phyloP scores from a whole-genome alignment of 23 red algal species.

The Gracilaria domingensis region DNA sequence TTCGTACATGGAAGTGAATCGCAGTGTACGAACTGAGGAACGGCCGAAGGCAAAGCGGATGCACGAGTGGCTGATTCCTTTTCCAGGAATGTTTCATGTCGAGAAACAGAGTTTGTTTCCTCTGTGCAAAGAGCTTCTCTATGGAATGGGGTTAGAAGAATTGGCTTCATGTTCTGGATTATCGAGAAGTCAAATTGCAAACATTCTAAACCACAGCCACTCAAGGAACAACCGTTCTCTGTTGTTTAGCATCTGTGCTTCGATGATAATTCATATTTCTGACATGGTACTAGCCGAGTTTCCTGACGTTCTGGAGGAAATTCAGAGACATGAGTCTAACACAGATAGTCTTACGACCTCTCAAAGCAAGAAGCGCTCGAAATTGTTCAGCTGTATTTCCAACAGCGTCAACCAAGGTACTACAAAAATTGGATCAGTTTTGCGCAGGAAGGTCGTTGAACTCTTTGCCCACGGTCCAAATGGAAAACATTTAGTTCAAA shows the following conservation, averaged over 20 bases:
- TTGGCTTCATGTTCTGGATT: neutral
- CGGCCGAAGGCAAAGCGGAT: neutral
- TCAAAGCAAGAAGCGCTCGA: neutral
- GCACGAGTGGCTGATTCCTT: neutral
- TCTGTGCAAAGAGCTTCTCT: slow-evolving; percentile 11
- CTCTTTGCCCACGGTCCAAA: slow-evolving; percentile 3
- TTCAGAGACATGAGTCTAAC: no score
- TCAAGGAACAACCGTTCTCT: neutral
- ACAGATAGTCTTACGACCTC: no score
- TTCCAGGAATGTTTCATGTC: neutral
- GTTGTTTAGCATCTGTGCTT: neutral
- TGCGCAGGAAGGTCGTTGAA: neutral
- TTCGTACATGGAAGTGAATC: neutral
- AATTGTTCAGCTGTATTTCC: neutral
- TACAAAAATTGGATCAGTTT: neutral
- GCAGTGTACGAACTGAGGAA: no score
- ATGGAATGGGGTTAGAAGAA: neutral
- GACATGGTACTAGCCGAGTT: neutral
- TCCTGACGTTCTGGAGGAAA: neutral
- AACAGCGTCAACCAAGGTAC: neutral
- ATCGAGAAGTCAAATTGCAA: neutral
- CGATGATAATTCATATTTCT: neutral
- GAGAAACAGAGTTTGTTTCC: slow-evolving; percentile 23
- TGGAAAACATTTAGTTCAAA: slow-evolving; percentile 12
- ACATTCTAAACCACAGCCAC: neutral